Evolutionary conservation across 345 rosid genomes (phyloP).

Genomic region (Ceriops decandra): DNA sequence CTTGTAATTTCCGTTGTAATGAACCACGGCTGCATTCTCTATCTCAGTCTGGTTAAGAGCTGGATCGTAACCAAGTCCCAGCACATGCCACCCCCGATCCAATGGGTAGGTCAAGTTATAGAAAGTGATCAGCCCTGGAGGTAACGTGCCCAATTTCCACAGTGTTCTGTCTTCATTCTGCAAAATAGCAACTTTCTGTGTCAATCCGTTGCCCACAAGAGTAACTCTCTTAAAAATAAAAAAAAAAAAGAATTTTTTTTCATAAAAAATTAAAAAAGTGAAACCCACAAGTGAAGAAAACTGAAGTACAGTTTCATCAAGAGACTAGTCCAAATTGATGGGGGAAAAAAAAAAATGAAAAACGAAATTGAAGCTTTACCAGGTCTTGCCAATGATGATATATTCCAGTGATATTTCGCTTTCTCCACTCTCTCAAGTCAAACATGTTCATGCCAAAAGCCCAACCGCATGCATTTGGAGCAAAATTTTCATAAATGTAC

Average conservation of each 20-base stretch:
- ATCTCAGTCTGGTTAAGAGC: conserved; percentile 91
- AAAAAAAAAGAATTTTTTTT: background rate
- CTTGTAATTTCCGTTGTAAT: conserved; percentile 96
- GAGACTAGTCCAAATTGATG: no score
- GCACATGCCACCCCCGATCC: conserved; percentile 79
- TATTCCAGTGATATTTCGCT: conserved; percentile 79
- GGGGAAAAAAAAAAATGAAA: background rate
- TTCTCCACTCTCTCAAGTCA: conserved; percentile 91
- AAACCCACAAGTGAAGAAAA: background rate
- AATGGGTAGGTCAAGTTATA: conserved; percentile 82
- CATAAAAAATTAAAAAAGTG: background rate
- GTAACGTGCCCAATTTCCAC: conserved; percentile 96
- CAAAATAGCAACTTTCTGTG: conserved; percentile 12
- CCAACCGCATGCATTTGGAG: conserved; percentile 91
- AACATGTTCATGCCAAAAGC: conserved; percentile 99
- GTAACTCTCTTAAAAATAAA: background rate
- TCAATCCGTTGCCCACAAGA: conserved; percentile 10
- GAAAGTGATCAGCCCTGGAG: conserved; percentile 93
- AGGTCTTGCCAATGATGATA: conserved; percentile 94
- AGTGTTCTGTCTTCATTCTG: conserved; percentile 97
- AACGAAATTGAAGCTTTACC: conserved; percentile 39
- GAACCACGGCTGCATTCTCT: conserved; percentile 81
- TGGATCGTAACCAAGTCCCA: conserved; percentile 98
- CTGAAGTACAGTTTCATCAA: no score
- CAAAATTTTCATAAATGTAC: conserved; percentile 60